These are phyloP conservation scores for Aspergillus nomiae DNA, from an alignment of 2,329 filamentous ascomycete genomes.

Conservation along the genomic window DNA sequence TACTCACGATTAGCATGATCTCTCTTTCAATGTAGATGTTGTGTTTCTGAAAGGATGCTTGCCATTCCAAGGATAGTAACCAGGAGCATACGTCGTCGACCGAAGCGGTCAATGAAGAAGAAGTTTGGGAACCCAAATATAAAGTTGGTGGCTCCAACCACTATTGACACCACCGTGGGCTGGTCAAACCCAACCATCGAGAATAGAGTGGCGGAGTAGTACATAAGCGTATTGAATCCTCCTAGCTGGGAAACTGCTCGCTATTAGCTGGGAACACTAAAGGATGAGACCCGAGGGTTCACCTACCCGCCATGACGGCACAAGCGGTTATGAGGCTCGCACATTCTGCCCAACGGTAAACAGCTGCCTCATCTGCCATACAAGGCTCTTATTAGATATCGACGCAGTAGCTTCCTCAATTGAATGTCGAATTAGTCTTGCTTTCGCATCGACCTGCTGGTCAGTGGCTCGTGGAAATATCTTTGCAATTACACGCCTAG, in stretches of 20 bases:
- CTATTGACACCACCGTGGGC: slow-evolving; percentile 51
- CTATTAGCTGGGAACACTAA: slow-evolving; percentile 54
- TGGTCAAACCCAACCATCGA: slow-evolving; percentile 54
- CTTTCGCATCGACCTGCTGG: slow-evolving; percentile 49
- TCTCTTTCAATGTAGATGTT: not conserved
- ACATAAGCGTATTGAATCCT: slow-evolving; percentile 50
- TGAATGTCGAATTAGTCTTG: slow-evolving; percentile 42
- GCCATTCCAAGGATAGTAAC: slow-evolving; percentile 39
- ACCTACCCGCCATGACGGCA: slow-evolving; percentile 48
- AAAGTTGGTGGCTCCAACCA: slow-evolving; percentile 41
- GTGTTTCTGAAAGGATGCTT: slow-evolving; percentile 1
- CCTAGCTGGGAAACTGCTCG: slow-evolving; percentile 49
- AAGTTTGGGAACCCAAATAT: slow-evolving; percentile 52
- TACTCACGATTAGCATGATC: not conserved
- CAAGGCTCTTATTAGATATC: slow-evolving; percentile 40
- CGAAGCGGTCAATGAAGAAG: slow-evolving; percentile 47
- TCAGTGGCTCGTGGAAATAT: slow-evolving; percentile 34
- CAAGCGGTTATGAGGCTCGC: slow-evolving; percentile 50
- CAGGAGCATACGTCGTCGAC: slow-evolving; percentile 50
- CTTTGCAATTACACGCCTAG: slow-evolving; percentile 34
- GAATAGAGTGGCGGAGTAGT: slow-evolving; percentile 48
- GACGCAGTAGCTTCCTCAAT: slow-evolving; percentile 37
- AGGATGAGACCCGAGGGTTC: slow-evolving; percentile 43
- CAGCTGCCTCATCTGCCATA: slow-evolving; percentile 50
- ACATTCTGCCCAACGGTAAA: slow-evolving; percentile 48